These are phyloP conservation scores for Luvunga scandens DNA, from an alignment of 345 rosid species.

Conservation along the genomic window DNA sequence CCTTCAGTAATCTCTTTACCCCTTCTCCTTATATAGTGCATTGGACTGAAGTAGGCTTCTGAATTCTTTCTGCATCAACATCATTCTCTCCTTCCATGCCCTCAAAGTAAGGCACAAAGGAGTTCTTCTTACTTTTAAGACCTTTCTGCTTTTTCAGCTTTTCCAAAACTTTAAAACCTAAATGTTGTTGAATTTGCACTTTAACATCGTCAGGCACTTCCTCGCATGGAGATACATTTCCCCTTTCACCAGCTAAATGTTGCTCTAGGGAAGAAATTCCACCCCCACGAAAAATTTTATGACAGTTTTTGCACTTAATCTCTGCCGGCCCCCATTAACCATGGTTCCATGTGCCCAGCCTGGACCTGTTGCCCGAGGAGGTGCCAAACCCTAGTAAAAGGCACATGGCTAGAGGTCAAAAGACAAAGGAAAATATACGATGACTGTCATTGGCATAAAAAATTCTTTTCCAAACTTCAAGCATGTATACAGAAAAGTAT, in stretches of 20 bases:
- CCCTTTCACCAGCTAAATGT: constrained; percentile 36
- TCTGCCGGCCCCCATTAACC: constrained; percentile 37
- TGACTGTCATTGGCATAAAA: not conserved
- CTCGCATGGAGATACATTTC: constrained; percentile 32
- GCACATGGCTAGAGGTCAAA: not conserved
- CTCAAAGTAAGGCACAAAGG: constrained; percentile 1
- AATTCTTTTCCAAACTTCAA: not conserved
- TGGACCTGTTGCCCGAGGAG: constrained; percentile 34
- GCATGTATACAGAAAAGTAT: not conserved
- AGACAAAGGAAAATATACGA: not conserved
- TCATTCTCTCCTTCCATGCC: constrained; percentile 18
- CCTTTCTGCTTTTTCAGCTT: constrained; percentile 28
- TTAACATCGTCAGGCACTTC: constrained; percentile 32
- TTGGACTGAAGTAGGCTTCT: constrained; percentile 4
- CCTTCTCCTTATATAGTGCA: constrained; percentile 23
- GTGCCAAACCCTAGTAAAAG: constrained; percentile 22
- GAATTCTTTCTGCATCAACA: constrained; percentile 1
- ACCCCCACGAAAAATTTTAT: constrained; percentile 33
- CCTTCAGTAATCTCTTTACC: constrained; percentile 28
- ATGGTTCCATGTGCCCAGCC: constrained; percentile 44
- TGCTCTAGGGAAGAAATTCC: constrained; percentile 36
- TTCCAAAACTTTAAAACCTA: constrained; percentile 32
- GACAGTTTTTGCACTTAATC: constrained; percentile 37
- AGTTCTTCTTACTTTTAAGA: constrained; percentile 6
- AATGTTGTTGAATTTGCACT: constrained; percentile 29